Percentiles rank a stretch among this genome's conserved stretches.
These are phyloP conservation scores for Groenewaldozyma auringiensis DNA, from an alignment of 1,139 yeast genomes.

Conservation along the genomic window DNA sequence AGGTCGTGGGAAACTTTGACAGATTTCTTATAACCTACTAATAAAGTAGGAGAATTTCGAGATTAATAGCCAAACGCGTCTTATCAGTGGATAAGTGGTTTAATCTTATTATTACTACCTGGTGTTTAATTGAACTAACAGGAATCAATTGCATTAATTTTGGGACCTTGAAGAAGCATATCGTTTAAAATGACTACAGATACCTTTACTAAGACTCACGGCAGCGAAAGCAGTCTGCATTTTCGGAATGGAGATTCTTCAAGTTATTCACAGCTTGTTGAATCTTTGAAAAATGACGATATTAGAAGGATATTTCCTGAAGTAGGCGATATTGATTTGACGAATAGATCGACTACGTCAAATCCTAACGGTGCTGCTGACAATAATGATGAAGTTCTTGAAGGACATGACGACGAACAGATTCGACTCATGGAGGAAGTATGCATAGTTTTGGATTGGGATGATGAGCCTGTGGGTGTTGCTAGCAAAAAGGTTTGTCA, in stretches of 20 bases:
- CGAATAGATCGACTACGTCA: not conserved
- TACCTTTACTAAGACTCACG: conserved; percentile 1
- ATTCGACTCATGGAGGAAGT: conserved; percentile 92
- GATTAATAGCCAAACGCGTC: too few relatives aligned
- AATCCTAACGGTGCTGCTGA: conserved; percentile 13
- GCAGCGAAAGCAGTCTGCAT: not conserved
- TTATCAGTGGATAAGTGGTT: too few relatives aligned
- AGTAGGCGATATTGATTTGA: conserved; percentile 10
- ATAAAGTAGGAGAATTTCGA: too few relatives aligned
- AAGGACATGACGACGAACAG: conserved; percentile 91
- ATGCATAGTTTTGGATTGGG: conserved; percentile 84
- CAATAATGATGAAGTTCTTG: conserved; percentile 39
- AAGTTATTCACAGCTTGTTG: conserved; percentile 7
- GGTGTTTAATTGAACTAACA: too few relatives aligned
- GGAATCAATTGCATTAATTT: too few relatives aligned
- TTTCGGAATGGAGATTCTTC: not conserved
- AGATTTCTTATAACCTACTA: too few relatives aligned
- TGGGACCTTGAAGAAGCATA: not conserved
- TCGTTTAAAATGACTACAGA: conserved; percentile 1
- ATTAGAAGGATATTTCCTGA: conserved; percentile 14
- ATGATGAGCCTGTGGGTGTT: conserved; percentile 84
- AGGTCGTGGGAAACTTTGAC: too few relatives aligned
- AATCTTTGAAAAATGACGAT: conserved; percentile 11
- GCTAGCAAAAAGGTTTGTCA: conserved; percentile 93
- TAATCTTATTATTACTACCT: too few relatives aligned